phyloP scores from a whole-genome alignment of 371 early-diverging fungal species.

The Mucor saturninus region DNA sequence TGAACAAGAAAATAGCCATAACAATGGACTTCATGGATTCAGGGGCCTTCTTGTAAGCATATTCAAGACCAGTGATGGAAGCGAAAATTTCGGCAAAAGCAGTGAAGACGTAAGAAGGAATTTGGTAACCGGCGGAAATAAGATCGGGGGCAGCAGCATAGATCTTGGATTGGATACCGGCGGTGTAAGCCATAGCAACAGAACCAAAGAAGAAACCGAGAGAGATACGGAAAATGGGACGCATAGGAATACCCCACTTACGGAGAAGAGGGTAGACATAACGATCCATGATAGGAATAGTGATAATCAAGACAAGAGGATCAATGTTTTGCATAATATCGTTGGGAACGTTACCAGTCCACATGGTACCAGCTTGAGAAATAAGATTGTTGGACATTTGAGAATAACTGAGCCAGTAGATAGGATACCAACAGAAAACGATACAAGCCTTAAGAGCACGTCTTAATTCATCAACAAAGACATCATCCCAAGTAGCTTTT shows the following conservation, averaged over 20 bases:
- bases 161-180: slow-evolving; percentile 70
- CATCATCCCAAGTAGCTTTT: slow-evolving; percentile 66
- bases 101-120: slow-evolving; percentile 69
- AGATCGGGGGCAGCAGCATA: slow-evolving; percentile 46
- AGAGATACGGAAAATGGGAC: slow-evolving; percentile 73
- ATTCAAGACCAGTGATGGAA: slow-evolving; percentile 79
- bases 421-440: slow-evolving; percentile 73
- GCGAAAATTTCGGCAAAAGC: slow-evolving; percentile 77
- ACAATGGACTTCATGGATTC: slow-evolving; percentile 77
- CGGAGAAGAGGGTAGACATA: slow-evolving; percentile 71
- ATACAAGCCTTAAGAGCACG: slow-evolving; percentile 69
- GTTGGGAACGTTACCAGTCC: slow-evolving; percentile 63
- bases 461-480: slow-evolving; percentile 75
- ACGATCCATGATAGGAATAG: slow-evolving; percentile 75
- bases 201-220: slow-evolving; percentile 72
- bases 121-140: slow-evolving; percentile 69
- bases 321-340: slow-evolving; percentile 71
- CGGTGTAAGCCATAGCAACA: slow-evolving; percentile 71
- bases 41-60: slow-evolving; percentile 79
- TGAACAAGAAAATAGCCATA: slow-evolving; percentile 73
- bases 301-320: slow-evolving; percentile 68
- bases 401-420: slow-evolving; percentile 81
- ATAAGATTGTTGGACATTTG: slow-evolving; percentile 81
- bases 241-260: slow-evolving; percentile 62
- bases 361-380: slow-evolving; percentile 75